phyloP scores from a whole-genome alignment of 1,284 basidiomycete species.

The Moesziomyces sp. region DNA sequence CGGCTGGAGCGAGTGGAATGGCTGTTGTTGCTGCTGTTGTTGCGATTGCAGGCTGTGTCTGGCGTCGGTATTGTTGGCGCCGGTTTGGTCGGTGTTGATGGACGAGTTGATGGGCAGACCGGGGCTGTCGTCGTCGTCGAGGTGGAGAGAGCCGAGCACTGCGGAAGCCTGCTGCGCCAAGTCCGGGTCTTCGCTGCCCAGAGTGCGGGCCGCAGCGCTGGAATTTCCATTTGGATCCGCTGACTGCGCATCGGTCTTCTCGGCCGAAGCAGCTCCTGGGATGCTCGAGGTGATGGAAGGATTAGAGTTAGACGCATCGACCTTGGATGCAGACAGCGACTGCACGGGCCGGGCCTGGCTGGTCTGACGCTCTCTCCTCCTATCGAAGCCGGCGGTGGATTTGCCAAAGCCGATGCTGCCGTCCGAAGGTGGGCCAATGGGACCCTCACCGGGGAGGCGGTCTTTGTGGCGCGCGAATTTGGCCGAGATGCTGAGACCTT shows the following conservation, averaged over 20 bases:
- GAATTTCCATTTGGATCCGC: constrained; percentile 5
- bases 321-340: constrained; percentile 3
- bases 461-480: constrained; percentile 53
- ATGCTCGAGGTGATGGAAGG: neutral
- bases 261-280: neutral
- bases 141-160: constrained; percentile 48
- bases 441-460: constrained; percentile 57
- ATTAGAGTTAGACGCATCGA: constrained; percentile 2
- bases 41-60: constrained; percentile 21
- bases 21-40: constrained; percentile 19
- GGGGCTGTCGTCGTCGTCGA: constrained; percentile 52
- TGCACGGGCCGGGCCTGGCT: constrained; percentile 18
- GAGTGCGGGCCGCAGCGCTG: constrained; percentile 6
- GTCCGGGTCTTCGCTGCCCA: constrained; percentile 39
- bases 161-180: constrained; percentile 52
- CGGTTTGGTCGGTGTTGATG: constrained; percentile 5
- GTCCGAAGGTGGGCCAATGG: constrained; percentile 60
- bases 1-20: constrained; percentile 2
- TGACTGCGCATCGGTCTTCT: constrained; percentile 1
- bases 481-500: constrained; percentile 46
- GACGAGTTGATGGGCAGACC: constrained; percentile 10
- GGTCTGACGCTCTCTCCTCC: constrained; percentile 44
- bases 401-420: constrained; percentile 61
- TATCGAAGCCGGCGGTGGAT: constrained; percentile 46
- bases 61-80: constrained; percentile 10